phyloP scores from a whole-genome alignment of 805 yeast species.

The Zygosaccharomyces pseudorouxii region DNA sequence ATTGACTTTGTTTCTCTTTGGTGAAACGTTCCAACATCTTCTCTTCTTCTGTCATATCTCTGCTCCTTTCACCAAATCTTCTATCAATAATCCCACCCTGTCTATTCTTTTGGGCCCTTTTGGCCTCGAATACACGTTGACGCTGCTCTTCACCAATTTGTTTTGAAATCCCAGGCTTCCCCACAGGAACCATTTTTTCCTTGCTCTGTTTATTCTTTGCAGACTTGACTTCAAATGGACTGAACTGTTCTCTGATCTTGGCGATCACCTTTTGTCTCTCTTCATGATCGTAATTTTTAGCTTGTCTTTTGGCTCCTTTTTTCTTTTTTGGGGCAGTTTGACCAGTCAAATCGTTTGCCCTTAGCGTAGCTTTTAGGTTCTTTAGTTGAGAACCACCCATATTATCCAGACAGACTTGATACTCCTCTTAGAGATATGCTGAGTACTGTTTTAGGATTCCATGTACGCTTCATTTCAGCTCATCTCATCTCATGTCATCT shows the following conservation, averaged over 20 bases:
- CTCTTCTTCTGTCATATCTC: constrained; percentile 73
- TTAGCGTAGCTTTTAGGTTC: constrained; percentile 70
- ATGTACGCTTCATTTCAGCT: constrained; percentile 4
- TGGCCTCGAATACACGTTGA: constrained; percentile 57
- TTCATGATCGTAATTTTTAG: constrained; percentile 65
- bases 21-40: constrained; percentile 94
- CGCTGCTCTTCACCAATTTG: constrained; percentile 66
- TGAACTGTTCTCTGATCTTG: constrained; percentile 75
- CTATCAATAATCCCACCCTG: constrained; percentile 78
- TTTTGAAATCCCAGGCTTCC: constrained; percentile 65
- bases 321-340: constrained; percentile 63
- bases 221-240: constrained; percentile 79
- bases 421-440: not conserved
- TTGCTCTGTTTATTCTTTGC: constrained; percentile 60
- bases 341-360: constrained; percentile 79
- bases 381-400: constrained; percentile 91
- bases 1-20: constrained; percentile 66
- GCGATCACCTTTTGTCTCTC: constrained; percentile 54
- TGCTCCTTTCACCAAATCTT: constrained; percentile 86
- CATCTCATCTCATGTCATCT: constrained; percentile 23
- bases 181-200: constrained; percentile 45
- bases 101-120: constrained; percentile 58
- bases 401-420: not conserved
- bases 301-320: constrained; percentile 45
- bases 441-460: not conserved